phyloP scores from a whole-genome alignment of 805 yeast species.

The Wickerhamomyces ciferrii region DNA sequence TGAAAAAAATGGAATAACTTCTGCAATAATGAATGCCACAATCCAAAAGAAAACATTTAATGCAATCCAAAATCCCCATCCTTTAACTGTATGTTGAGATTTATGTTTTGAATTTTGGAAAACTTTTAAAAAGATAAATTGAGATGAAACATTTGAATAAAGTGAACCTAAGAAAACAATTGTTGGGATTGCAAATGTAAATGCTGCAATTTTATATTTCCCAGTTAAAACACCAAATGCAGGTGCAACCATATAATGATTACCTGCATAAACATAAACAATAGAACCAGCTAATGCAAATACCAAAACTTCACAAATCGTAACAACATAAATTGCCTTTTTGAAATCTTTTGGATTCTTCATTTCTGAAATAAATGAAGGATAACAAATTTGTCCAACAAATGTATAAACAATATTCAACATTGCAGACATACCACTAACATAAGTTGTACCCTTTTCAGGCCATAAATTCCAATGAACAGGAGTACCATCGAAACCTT shows the following conservation, averaged over 20 bases:
- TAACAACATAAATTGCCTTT: slow-evolving; percentile 49
- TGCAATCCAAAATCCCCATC: slow-evolving; percentile 49
- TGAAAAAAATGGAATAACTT: slow-evolving; percentile 60
- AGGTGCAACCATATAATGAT: slow-evolving; percentile 49
- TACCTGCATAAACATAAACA: slow-evolving; percentile 54
- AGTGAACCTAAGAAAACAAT: slow-evolving; percentile 50
- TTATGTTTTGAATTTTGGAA: slow-evolving; percentile 40
- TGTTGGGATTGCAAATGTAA: slow-evolving; percentile 59
- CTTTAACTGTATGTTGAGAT: slow-evolving; percentile 39
- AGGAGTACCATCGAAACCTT: slow-evolving; percentile 30
- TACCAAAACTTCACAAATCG: slow-evolving; percentile 41
- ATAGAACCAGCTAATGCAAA: slow-evolving; percentile 53
- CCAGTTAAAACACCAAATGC: slow-evolving; percentile 50
- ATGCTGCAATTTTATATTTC: slow-evolving; percentile 45
- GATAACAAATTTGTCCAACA: slow-evolving; percentile 61
- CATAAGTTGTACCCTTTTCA: slow-evolving; percentile 45
- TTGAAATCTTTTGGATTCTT: slow-evolving; percentile 49
- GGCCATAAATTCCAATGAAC: slow-evolving; percentile 47
- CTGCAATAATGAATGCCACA: slow-evolving; percentile 52
- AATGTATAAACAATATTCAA: slow-evolving; percentile 58
- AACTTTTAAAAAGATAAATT: slow-evolving; percentile 42
- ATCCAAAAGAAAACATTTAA: slow-evolving; percentile 42
- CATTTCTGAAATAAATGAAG: slow-evolving; percentile 59
- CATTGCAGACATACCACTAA: slow-evolving; percentile 48
- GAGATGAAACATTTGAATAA: slow-evolving; percentile 49